A percentile compares a stretch with the other conserved stretches of the same genome.
Evolutionary conservation across 2,329 filamentous ascomycete genomes (phyloP).

Genomic region (Talaromyces verruculosus): DNA sequence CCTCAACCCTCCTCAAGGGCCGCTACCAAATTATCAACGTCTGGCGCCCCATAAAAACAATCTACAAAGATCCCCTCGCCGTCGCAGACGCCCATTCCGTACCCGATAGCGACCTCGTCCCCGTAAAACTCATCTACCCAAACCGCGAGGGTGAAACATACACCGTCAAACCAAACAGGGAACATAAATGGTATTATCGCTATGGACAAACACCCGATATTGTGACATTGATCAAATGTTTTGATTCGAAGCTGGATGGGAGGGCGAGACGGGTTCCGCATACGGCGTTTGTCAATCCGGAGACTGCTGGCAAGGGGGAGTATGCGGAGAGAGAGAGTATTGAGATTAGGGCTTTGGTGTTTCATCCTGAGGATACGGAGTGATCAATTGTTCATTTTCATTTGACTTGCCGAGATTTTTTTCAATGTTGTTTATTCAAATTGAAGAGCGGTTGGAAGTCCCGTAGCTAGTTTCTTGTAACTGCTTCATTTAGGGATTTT

Average conservation of each 20-base stretch:
- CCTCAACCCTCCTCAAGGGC: constrained; percentile 43
- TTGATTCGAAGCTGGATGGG: constrained; percentile 58
- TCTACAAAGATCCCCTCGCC: constrained; percentile 56
- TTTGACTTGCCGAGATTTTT: background rate
- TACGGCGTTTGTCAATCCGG: constrained; percentile 54
- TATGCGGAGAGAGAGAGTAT: constrained; percentile 52
- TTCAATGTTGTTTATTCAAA: background rate
- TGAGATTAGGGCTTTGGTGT: constrained; percentile 57
- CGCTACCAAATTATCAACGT: constrained; percentile 54
- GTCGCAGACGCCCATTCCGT: constrained; percentile 55
- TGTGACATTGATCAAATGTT: constrained; percentile 62
- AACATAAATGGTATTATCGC: constrained; percentile 57
- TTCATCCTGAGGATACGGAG: constrained; percentile 45
- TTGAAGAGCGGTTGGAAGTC: background rate
- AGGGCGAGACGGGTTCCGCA: constrained; percentile 57
- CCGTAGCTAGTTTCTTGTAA: too few species aligned
- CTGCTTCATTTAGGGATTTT: too few species aligned
- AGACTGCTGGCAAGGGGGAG: constrained; percentile 36
- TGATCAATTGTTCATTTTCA: constrained; percentile 2
- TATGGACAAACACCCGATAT: constrained; percentile 54
- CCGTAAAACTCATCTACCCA: constrained; percentile 53
- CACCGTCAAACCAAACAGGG: constrained; percentile 42
- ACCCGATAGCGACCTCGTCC: constrained; percentile 52
- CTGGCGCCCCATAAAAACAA: constrained; percentile 52
- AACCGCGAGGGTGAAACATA: constrained; percentile 54